Evolutionary conservation across 208 protist species (phyloP).

Genomic region (Strigomonas galati): DNA sequence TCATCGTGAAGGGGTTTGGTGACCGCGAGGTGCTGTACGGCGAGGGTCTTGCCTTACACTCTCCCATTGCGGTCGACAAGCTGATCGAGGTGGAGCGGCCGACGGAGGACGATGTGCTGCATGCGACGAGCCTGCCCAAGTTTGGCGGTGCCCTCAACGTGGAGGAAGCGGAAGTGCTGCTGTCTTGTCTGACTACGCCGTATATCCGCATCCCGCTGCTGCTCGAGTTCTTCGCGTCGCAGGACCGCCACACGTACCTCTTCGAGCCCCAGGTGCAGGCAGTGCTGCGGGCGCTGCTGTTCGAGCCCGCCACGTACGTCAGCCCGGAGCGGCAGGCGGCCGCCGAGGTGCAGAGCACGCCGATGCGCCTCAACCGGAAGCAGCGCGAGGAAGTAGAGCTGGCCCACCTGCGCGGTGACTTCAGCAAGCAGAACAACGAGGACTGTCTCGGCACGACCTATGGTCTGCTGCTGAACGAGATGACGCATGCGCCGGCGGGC

Average conservation of each 20-base stretch:
- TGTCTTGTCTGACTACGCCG: constrained; percentile 82
- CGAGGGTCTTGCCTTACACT: constrained; percentile 68
- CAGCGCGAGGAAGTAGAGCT: constrained; percentile 42
- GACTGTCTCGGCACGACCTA: constrained; percentile 69
- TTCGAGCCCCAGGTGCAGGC: constrained; percentile 51
- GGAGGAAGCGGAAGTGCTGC: constrained; percentile 80
- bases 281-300: constrained; percentile 86
- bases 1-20: constrained; percentile 69
- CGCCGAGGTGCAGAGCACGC: constrained; percentile 46
- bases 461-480: constrained; percentile 86
- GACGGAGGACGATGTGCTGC: constrained; percentile 89
- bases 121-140: constrained; percentile 58
- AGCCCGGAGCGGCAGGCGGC: constrained; percentile 20
- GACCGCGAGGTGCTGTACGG: constrained; percentile 72
- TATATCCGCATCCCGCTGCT: constrained; percentile 85
- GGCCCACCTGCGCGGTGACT: constrained; percentile 31
- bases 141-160: constrained; percentile 66
- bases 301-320: constrained; percentile 86
- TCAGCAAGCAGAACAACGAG: constrained; percentile 32
- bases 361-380: constrained; percentile 53
- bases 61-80: constrained; percentile 59
- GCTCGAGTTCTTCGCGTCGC: constrained; percentile 82
- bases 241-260: constrained; percentile 80
- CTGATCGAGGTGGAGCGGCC: constrained; percentile 48
- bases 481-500: constrained; percentile 46